phyloP scores from a whole-genome alignment of 768 basidiomycete genomes.

The Lyophyllum shimeji region DNA sequence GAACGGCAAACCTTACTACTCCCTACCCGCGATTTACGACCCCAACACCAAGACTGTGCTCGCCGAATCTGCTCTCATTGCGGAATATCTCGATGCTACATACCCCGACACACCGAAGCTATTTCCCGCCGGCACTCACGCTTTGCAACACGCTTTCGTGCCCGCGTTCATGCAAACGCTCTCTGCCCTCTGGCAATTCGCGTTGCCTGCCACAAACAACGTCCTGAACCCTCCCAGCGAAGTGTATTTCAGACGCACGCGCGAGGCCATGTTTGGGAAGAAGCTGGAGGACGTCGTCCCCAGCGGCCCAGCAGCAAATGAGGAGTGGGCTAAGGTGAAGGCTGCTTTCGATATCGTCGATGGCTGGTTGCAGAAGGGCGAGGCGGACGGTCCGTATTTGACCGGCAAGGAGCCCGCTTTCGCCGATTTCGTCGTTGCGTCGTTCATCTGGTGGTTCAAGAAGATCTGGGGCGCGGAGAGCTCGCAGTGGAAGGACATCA shows the following conservation, averaged over 20 bases:
- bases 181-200: slow-evolving; percentile 2
- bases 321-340: slow-evolving; percentile 34
- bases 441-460: slow-evolving; percentile 29
- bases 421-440: slow-evolving; percentile 40
- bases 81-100: slow-evolving; percentile 36
- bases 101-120: slow-evolving; percentile 33
- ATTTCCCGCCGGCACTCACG: slow-evolving; percentile 23
- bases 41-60: slow-evolving; percentile 27
- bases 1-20: slow-evolving; percentile 27
- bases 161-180: slow-evolving; percentile 1
- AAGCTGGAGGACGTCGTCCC: slow-evolving; percentile 31
- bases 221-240: slow-evolving; percentile 30
- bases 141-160: slow-evolving; percentile 14
- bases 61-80: slow-evolving; percentile 35
- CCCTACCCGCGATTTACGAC: slow-evolving; percentile 37
- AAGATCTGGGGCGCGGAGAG: slow-evolving; percentile 35
- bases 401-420: slow-evolving; percentile 36
- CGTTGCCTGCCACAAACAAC: slow-evolving; percentile 15
- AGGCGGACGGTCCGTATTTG: slow-evolving; percentile 29
- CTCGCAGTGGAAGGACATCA: slow-evolving; percentile 40
- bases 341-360: slow-evolving; percentile 27
- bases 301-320: slow-evolving; percentile 19
- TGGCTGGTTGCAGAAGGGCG: slow-evolving; percentile 28
- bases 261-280: slow-evolving; percentile 22
- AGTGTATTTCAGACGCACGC: slow-evolving; percentile 31